phyloP scores from a whole-genome alignment of 306 rosid species.

The Mimosa pudica region DNA sequence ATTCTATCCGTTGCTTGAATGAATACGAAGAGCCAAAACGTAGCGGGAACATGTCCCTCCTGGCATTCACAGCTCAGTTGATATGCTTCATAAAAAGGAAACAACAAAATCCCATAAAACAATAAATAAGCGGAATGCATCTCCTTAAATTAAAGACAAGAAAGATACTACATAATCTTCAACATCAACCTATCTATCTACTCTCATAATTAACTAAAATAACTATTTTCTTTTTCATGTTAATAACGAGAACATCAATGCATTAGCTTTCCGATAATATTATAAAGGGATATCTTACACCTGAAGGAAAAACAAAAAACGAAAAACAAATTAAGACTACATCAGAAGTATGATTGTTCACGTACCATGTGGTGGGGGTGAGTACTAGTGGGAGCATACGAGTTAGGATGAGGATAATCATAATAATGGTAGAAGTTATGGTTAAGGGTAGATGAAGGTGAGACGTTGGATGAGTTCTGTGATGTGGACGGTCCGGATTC shows the following conservation, averaged over 20 bases:
- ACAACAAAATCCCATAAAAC: constrained; percentile 41
- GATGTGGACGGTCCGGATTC: constrained; percentile 54
- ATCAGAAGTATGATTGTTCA: constrained; percentile 42
- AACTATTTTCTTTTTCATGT: constrained; percentile 24
- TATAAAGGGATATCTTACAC: constrained; percentile 25
- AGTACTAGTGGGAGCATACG: constrained; percentile 39
- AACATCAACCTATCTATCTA: constrained; percentile 37
- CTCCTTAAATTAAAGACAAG: constrained; percentile 43
- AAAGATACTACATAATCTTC: constrained; percentile 49
- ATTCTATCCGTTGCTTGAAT: neutral
- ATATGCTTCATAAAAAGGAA: constrained; percentile 56
- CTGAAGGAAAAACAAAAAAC: constrained; percentile 9
- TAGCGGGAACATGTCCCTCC: constrained; percentile 34
- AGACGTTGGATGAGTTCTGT: constrained; percentile 34
- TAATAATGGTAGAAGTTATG: constrained; percentile 38
- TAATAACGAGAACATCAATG: constrained; percentile 16
- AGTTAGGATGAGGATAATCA: constrained; percentile 32
- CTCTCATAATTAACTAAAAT: constrained; percentile 28
- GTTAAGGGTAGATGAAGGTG: constrained; percentile 45
- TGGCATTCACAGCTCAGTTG: constrained; percentile 36
- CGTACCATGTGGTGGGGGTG: constrained; percentile 73
- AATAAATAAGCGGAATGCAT: constrained; percentile 41
- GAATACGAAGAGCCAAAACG: constrained; percentile 26
- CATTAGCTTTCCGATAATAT: constrained; percentile 16
- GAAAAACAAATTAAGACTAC: constrained; percentile 6